phyloP scores from a whole-genome alignment of 2,329 filamentous ascomycete genomes.

The Ophiostoma ips region DNA sequence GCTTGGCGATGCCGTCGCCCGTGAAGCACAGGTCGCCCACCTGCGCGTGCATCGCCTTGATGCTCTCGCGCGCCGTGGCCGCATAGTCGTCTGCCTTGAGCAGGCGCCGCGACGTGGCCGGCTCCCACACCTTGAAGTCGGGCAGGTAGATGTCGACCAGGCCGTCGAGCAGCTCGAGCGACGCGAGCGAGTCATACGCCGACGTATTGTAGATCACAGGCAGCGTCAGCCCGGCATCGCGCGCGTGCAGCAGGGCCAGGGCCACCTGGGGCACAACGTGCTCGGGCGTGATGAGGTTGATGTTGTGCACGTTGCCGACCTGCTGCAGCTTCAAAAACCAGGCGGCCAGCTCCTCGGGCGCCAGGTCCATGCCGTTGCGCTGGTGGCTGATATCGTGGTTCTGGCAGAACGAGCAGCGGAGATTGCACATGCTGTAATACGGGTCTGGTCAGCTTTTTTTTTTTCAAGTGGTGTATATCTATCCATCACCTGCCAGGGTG shows the following conservation, averaged over 20 bases:
- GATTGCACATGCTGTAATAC: constrained; percentile 35
- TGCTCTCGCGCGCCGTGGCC: constrained; percentile 57
- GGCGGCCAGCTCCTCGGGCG: constrained; percentile 59
- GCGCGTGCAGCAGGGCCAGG: constrained; percentile 59
- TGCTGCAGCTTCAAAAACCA: constrained; percentile 78
- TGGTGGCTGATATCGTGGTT: constrained; percentile 76
- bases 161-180: constrained; percentile 59
- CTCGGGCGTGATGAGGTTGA: constrained; percentile 77
- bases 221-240: constrained; percentile 52
- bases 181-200: constrained; percentile 62
- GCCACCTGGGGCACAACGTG: constrained; percentile 77
- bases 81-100: constrained; percentile 70
- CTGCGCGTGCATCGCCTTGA: constrained; percentile 67
- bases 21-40: constrained; percentile 78
- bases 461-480: background rate
- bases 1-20: constrained; percentile 65
- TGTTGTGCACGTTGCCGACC: constrained; percentile 72
- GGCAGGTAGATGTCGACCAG: constrained; percentile 78
- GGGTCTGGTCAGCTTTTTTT: no score
- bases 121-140: constrained; percentile 73
- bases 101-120: constrained; percentile 50
- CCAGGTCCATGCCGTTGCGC: constrained; percentile 66
- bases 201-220: constrained; percentile 80
- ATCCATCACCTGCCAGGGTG: no score
- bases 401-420: constrained; percentile 65